phyloP scores from a whole-genome alignment of 371 early-diverging fungal species.

The Circinella minor region DNA sequence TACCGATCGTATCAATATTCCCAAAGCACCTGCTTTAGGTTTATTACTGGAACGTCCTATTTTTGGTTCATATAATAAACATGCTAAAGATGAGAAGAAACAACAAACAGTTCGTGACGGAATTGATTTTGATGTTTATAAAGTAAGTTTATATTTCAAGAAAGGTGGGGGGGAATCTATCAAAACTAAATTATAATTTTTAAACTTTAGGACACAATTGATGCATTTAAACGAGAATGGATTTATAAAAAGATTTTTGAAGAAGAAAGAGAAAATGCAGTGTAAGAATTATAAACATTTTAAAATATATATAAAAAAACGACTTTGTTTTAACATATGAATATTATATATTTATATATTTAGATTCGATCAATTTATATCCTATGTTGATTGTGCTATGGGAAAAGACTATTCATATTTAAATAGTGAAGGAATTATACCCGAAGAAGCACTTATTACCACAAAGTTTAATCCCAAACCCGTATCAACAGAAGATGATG shows the following conservation, averaged over 20 bases:
- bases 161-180: too few species aligned
- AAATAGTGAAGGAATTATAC: slow-evolving; percentile 42
- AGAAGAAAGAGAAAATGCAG: slow-evolving; percentile 63
- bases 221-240: slow-evolving; percentile 79
- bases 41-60: slow-evolving; percentile 87
- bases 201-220: slow-evolving; percentile 62
- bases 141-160: slow-evolving; percentile 20
- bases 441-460: slow-evolving; percentile 32
- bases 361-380: slow-evolving; percentile 61
- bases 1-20: slow-evolving; percentile 85
- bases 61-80: slow-evolving; percentile 71
- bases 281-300: neutral
- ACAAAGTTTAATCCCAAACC: slow-evolving; percentile 19
- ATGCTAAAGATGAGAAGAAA: slow-evolving; percentile 16
- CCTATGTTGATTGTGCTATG: slow-evolving; percentile 60
- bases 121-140: slow-evolving; percentile 54
- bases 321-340: too few species aligned
- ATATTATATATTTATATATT: neutral
- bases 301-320: neutral
- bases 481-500: slow-evolving; percentile 1
- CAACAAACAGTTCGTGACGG: slow-evolving; percentile 21
- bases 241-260: slow-evolving; percentile 80
- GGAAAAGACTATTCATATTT: slow-evolving; percentile 48
- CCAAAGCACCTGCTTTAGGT: slow-evolving; percentile 97
- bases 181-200: neutral